Evolutionary conservation across 441 rosid genomes (phyloP).

Genomic region (Pelargonium cotyledonis): DNA sequence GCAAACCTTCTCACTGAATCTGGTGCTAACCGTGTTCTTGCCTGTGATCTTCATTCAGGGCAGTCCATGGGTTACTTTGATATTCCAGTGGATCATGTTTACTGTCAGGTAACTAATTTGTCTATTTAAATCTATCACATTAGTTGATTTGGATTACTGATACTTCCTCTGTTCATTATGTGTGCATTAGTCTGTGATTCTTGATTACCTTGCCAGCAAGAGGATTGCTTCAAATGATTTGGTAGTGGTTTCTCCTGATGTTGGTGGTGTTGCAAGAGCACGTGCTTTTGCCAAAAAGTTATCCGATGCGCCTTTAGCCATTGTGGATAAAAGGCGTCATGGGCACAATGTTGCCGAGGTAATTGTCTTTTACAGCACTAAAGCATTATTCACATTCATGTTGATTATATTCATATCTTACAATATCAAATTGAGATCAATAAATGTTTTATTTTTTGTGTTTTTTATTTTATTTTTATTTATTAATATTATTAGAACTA

Average conservation of each 20-base stretch:
- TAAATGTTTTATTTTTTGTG: background rate
- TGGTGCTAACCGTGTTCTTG: conserved; percentile 72
- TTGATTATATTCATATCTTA: background rate
- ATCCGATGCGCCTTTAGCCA: conserved; percentile 62
- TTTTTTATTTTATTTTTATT: no score
- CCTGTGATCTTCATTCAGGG: conserved; percentile 67
- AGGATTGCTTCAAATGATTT: conserved; percentile 47
- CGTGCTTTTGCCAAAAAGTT: conserved; percentile 69
- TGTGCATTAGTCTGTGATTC: conserved; percentile 51
- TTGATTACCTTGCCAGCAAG: conserved; percentile 80
- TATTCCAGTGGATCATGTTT: conserved; percentile 68
- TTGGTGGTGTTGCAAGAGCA: conserved; percentile 76
- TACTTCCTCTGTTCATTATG: conserved; percentile 1
- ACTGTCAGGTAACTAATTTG: conserved; percentile 41
- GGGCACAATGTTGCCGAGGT: conserved; percentile 87
- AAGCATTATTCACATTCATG: background rate
- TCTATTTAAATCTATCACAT: background rate
- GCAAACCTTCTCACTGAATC: conserved; percentile 69
- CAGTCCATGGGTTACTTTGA: conserved; percentile 79
- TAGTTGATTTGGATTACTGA: background rate
- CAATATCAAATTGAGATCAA: background rate
- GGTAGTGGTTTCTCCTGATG: conserved; percentile 74
- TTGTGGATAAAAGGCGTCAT: conserved; percentile 77
- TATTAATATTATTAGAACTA: background rate
- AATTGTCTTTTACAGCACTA: conserved; percentile 8